These are phyloP conservation scores for Chrysoporthe puriensis DNA, from an alignment of 2,329 filamentous ascomycete genomes.

Conservation along the genomic window DNA sequence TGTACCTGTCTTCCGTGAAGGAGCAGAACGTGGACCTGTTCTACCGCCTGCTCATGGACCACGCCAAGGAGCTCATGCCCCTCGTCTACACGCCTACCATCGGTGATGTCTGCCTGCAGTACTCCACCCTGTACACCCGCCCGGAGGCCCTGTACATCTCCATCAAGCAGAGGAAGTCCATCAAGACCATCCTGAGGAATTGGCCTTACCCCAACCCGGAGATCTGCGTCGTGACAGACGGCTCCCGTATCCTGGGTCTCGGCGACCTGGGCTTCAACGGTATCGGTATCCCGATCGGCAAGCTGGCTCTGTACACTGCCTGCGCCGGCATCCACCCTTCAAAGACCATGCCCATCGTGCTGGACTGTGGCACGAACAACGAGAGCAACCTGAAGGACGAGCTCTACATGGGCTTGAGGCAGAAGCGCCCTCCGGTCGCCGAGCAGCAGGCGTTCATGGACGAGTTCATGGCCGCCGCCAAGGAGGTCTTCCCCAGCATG, in stretches of 20 bases:
- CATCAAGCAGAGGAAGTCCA: constrained; percentile 89
- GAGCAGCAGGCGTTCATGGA: constrained; percentile 93
- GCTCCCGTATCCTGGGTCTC: constrained; percentile 87
- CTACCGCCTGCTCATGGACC: constrained; percentile 79
- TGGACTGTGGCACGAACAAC: constrained; percentile 70
- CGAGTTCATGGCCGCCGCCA: constrained; percentile 92
- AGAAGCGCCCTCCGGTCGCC: constrained; percentile 75
- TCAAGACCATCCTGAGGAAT: constrained; percentile 85
- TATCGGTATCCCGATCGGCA: constrained; percentile 96
- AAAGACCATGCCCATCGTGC: constrained; percentile 75
- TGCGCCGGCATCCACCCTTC: constrained; percentile 92
- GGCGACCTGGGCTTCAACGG: constrained; percentile 96
- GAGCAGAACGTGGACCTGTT: constrained; percentile 79
- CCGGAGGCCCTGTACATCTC: constrained; percentile 97
- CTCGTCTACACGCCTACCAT: constrained; percentile 89
- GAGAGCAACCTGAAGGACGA: constrained; percentile 68
- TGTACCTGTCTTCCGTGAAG: constrained; percentile 78
- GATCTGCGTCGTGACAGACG: constrained; percentile 96
- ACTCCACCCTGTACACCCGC: constrained; percentile 93
- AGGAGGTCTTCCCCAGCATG: constrained; percentile 70
- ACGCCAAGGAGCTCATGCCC: constrained; percentile 78
- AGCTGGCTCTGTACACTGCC: constrained; percentile 91
- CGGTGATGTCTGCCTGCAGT: constrained; percentile 94
- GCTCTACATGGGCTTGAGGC: constrained; percentile 87
- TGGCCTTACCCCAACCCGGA: constrained; percentile 90